Base-by-base conservation (phyloP, 2,329 filamentous ascomycete genomes). In the Sclerotinia subarctica region DNA sequence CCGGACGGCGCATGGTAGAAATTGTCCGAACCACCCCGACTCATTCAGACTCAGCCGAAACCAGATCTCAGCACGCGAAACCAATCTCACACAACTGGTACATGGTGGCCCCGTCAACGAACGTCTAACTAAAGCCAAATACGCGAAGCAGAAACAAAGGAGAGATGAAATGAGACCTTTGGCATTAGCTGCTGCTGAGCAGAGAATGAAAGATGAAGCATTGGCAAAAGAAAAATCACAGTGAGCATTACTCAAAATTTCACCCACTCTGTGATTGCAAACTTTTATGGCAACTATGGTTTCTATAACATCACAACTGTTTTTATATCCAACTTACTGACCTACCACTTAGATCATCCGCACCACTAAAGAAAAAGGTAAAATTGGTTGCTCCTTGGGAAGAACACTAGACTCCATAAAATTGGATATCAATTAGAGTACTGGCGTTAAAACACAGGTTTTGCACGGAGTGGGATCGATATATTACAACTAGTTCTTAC, bases 71-170 rank as follows among this genome's bases (percentile, higher is more conserved):
- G 60, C 62, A 1, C n/a, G 15, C 4, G 59, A 67, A 15, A 57
- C 44, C 1, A 51, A 66, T 0, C 57, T 74, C n/a, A 69, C 68
- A 2, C 63, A 70, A 19, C 54, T 71, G 2, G 66, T 72, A 4
- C 70, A 73, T 47, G 73, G 73, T 4, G 70, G 70, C 5, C 69
- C 67, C 1, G 59, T 72, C 13, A 70, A 69, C 21, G 71, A 72
- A 2, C 67, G 63, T 15, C 57, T 73, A 29, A 44, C 54, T 15
- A 32, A 62, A 44, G 72, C 72, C 6, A 54, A 70, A 46, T 21
- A 56, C 3, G 58, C 42, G 10, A 64, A 58, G 47, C 70, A 72
- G 44, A 66, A 64, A 11, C 53, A 56, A 29, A 57, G 66, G 10
- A 64, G 69, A 35, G 64, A 42, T 17, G 56, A 54, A 49, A 49